phyloP scores from a whole-genome alignment of 108 stramenopile species.

The Thalassiosira profunda region DNA sequence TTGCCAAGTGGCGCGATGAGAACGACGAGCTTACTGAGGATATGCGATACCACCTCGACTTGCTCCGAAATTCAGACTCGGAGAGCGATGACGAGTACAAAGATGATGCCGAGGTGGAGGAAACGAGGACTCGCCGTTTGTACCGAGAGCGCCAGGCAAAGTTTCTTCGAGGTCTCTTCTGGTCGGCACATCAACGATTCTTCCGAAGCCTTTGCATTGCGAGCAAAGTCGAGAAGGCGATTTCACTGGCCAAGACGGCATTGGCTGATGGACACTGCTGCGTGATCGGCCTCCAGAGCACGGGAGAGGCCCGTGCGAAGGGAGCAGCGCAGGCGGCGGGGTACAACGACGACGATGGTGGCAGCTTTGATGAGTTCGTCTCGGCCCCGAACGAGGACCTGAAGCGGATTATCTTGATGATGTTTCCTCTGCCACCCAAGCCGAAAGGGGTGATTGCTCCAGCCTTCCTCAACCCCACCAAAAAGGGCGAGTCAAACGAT shows the following conservation, averaged over 20 bases:
- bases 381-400: constrained; percentile 41
- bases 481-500: background rate
- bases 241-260: constrained; percentile 54
- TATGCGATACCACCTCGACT: constrained; percentile 6
- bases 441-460: constrained; percentile 15
- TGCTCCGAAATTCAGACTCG: constrained; percentile 15
- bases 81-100: constrained; percentile 13
- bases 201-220: constrained; percentile 73
- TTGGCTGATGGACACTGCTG: constrained; percentile 57
- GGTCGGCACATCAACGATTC: constrained; percentile 78
- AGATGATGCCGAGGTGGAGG: constrained; percentile 8
- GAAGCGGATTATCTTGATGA: constrained; percentile 7
- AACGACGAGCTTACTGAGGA: background rate
- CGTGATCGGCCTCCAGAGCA: constrained; percentile 73
- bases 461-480: background rate
- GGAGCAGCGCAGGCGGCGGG: constrained; percentile 41
- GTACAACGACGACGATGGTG: constrained; percentile 25
- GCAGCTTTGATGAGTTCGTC: constrained; percentile 33
- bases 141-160: background rate
- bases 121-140: background rate
- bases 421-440: constrained; percentile 17
- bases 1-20: background rate
- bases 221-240: constrained; percentile 63
- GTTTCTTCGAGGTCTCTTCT: constrained; percentile 45
- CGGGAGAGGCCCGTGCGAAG: constrained; percentile 64